phyloP scores from a whole-genome alignment of 352 stramenopile species.

The Peronospora belbahrii region DNA sequence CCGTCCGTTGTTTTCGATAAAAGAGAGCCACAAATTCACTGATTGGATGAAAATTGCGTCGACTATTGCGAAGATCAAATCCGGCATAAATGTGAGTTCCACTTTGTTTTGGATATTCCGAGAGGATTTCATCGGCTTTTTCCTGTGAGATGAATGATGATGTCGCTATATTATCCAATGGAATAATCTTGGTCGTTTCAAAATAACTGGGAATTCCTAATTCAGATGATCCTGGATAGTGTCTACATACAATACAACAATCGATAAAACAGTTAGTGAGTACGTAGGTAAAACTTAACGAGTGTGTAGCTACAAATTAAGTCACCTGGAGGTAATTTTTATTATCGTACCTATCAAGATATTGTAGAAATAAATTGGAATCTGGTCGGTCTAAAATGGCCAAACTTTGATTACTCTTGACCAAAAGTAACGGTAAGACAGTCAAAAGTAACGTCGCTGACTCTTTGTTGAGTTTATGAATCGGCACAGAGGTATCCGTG shows the following conservation, averaged over 20 bases:
- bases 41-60: no score
- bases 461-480: slow-evolving; percentile 14
- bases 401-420: slow-evolving; percentile 45
- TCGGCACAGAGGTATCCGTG: no score
- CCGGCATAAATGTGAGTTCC: slow-evolving; percentile 37
- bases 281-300: no score
- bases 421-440: slow-evolving; percentile 48
- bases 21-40: slow-evolving; percentile 36
- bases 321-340: no score
- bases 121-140: slow-evolving; percentile 32
- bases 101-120: slow-evolving; percentile 29
- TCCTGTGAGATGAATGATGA: slow-evolving; percentile 26
- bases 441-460: slow-evolving; percentile 34
- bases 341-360: slow-evolving; percentile 29
- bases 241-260: slow-evolving; percentile 22
- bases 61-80: slow-evolving; percentile 55
- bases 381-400: slow-evolving; percentile 48
- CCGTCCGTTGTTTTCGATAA: slow-evolving; percentile 33
- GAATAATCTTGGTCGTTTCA: slow-evolving; percentile 34
- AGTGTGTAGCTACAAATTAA: no score
- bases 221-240: slow-evolving; percentile 34
- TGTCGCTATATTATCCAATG: slow-evolving; percentile 25
- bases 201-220: slow-evolving; percentile 39
- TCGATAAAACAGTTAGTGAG: not conserved
- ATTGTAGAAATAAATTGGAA: slow-evolving; percentile 34